Evolutionary conservation across 2,329 filamentous ascomycete species (phyloP).

Genomic region (Microsporum audouinii): DNA sequence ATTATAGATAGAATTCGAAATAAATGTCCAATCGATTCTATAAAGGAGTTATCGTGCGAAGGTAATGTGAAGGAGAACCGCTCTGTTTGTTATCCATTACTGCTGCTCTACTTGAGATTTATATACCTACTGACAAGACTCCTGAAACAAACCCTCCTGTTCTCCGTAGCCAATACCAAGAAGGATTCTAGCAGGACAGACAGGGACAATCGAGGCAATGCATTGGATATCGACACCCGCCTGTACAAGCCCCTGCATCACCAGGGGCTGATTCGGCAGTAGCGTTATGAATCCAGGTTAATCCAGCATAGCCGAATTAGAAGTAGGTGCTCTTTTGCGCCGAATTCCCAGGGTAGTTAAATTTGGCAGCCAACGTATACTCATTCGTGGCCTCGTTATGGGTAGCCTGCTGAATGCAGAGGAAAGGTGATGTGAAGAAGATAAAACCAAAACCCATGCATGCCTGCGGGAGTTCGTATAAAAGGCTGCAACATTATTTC

Average conservation of each 20-base stretch:
- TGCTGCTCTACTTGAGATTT: not conserved
- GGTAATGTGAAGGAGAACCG: not conserved
- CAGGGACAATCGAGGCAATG: not conserved
- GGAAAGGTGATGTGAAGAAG: not conserved
- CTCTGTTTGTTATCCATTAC: not conserved
- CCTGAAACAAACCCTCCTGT: not conserved
- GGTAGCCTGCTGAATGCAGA: too few species aligned
- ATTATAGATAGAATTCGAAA: not conserved
- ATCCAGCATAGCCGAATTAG: not conserved
- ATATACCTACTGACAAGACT: not conserved
- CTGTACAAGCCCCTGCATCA: too few species aligned
- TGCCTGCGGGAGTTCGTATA: not conserved
- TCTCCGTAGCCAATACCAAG: not conserved
- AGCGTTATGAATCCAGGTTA: not conserved
- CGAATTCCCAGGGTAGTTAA: not conserved
- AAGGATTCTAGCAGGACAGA: not conserved
- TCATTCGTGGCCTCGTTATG: not conserved
- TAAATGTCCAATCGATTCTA: not conserved
- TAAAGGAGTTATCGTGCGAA: not conserved
- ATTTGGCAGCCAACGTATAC: not conserved
- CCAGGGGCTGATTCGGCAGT: not conserved
- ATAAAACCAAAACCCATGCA: not conserved
- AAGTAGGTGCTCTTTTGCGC: not conserved
- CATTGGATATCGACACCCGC: not conserved
- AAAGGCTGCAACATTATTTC: not conserved